phyloP scores from a whole-genome alignment of 2,329 filamentous ascomycete species.

The Trichoderma asperellum region DNA sequence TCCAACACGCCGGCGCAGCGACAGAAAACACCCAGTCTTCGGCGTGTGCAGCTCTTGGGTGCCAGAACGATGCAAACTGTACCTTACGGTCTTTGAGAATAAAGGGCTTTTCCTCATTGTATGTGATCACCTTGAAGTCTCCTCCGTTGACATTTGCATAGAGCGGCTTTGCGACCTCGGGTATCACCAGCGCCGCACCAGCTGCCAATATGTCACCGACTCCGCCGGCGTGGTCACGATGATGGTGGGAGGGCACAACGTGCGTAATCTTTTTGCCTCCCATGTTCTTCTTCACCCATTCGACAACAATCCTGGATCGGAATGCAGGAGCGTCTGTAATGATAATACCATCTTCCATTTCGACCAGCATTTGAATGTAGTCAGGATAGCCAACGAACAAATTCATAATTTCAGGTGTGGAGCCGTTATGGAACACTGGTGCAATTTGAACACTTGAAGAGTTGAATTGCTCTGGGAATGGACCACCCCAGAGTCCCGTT shows the following conservation, averaged over 20 bases:
- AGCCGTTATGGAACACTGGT: neutral
- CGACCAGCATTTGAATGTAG: neutral
- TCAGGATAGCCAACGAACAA: neutral
- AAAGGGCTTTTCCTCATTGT: neutral
- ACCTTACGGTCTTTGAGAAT: neutral
- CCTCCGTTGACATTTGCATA: constrained; percentile 3
- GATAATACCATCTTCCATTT: neutral
- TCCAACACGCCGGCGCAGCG: neutral
- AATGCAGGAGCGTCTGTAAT: neutral
- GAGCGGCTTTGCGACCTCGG: neutral
- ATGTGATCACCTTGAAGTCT: neutral
- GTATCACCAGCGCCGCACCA: neutral
- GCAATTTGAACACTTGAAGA: neutral
- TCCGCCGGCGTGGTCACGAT: neutral
- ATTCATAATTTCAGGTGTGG: neutral
- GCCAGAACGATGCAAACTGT: neutral
- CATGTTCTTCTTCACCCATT: neutral
- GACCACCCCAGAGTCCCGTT: neutral
- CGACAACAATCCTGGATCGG: neutral
- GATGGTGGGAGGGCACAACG: neutral
- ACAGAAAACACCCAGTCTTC: neutral
- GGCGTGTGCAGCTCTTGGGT: neutral
- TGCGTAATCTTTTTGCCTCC: neutral
- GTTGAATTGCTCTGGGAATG: neutral
- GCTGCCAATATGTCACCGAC: neutral